Evolutionary conservation across 2,329 filamentous ascomycete genomes (phyloP), one percentile per base, ranked within the genome.

Genomic region (Verticillium dahliae): DNA sequence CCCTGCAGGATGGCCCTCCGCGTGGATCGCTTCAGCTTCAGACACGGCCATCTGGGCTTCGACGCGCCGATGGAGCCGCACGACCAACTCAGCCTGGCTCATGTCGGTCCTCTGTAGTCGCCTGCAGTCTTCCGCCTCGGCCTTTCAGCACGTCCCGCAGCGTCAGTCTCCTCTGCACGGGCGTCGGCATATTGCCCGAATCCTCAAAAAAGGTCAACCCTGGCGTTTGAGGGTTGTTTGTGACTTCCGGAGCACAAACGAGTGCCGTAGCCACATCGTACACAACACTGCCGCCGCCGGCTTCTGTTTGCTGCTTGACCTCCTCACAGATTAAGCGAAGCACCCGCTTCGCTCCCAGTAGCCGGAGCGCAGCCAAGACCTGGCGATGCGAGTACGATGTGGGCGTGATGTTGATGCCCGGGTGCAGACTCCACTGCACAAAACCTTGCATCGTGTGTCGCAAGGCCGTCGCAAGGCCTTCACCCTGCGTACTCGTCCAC

Each of bases 381-480:
- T 90, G 87, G 4, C 88, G 85, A 69, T 92, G 89, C 0, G 88
- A 90, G 71, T 93, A 94, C 11, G 82, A 80, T 0, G 89, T 80
- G 1, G 85, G 84, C 76, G 83, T 83, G 37, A 77, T 76, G 62
- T 82, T 85, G 39, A 82, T 73, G 4, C 76, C 76, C 0, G 84
- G 81, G 58, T 86, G 81, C 45, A 85, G 74, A 37, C 82, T 85
- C 90, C 90, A 94, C 57, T 86, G 80, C 1, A 88, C 80, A 4
- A 93, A 81, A 1, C 78, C 80, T 60, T 86, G 83, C 1, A 91
- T 76, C 0, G 84, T 86, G 60, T 85, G 81, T 52, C 85, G 83
- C 39, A 93, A 70, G 0, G 83, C 80, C 1, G 80, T 79, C 0
- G 78, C 73, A 3, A 92, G 73, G 0, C 87, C 88, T 45, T 80